These are phyloP conservation scores for Vitis amurensis DNA, from an alignment of 164 flowering plant species.

Conservation along the genomic window DNA sequence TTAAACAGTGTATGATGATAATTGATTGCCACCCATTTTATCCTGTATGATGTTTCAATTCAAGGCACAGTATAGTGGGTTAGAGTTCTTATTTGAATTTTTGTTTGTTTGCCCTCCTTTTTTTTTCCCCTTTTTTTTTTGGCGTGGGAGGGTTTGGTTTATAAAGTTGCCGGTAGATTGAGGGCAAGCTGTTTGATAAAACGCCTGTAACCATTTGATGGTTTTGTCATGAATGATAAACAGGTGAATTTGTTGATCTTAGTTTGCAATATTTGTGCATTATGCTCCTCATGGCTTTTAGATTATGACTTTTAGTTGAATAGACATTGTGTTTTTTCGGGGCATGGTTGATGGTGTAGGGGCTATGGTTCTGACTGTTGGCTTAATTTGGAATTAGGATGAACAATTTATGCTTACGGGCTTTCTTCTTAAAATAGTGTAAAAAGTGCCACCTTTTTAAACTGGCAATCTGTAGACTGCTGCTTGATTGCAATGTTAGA, in stretches of 20 bases:
- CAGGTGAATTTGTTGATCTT: no score
- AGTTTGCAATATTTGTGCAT: no score
- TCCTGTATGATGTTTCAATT: no score
- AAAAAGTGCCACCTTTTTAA: background rate
- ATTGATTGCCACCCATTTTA: no score
- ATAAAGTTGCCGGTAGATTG: background rate
- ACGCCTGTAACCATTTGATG: background rate
- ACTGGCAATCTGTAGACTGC: background rate
- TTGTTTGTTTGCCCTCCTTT: background rate
- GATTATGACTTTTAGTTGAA: no score
- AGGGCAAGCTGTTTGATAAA: background rate
- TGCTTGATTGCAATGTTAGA: background rate
- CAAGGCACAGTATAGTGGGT: background rate
- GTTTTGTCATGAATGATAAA: background rate
- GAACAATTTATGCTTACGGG: no score
- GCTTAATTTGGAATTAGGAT: no score
- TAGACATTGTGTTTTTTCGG: no score
- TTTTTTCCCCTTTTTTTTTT: background rate
- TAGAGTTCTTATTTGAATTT: background rate
- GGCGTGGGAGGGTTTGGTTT: background rate
- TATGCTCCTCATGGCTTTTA: no score
- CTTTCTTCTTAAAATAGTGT: background rate
- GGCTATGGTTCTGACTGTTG: no score
- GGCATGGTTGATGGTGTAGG: no score
- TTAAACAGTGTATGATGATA: no score